Percentiles rank a stretch among this genome's conserved stretches.
phyloP scores from a whole-genome alignment of 352 stramenopile species.

The Phytopythium cucurbitacearum region DNA sequence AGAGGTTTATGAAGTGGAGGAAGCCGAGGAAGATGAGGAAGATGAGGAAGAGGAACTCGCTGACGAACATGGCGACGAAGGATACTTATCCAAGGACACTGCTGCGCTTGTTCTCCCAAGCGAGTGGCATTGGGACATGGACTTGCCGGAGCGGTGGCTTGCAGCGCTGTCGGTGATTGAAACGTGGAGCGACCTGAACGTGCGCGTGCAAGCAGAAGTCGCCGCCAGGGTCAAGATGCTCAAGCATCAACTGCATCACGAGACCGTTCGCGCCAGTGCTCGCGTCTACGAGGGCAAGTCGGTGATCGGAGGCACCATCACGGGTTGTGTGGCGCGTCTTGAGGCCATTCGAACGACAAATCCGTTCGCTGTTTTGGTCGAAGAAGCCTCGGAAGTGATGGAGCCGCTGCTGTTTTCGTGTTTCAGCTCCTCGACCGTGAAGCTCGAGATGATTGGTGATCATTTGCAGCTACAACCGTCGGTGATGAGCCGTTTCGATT shows the following conservation, averaged over 20 bases:
- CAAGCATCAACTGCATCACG: conserved; percentile 52
- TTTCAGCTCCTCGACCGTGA: conserved; percentile 75
- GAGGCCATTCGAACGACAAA: conserved; percentile 81
- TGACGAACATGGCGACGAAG: conserved; percentile 7
- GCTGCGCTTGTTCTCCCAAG: conserved; percentile 6
- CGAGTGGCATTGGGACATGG: conserved; percentile 76
- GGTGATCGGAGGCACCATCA: conserved; percentile 86
- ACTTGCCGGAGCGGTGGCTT: conserved; percentile 51
- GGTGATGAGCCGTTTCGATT: conserved; percentile 83
- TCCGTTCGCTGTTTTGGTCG: conserved; percentile 83
- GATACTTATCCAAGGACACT: not conserved
- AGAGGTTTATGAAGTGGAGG: conserved; percentile 13
- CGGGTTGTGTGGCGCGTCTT: conserved; percentile 77
- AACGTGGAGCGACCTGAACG: conserved; percentile 17
- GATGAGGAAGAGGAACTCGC: conserved; percentile 8
- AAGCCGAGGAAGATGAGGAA: conserved; percentile 30
- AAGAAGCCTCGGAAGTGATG: conserved; percentile 86
- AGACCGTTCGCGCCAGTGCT: conserved; percentile 62
- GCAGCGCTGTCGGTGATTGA: conserved; percentile 24
- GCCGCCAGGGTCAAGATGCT: conserved; percentile 21
- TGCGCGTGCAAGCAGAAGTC: conserved; percentile 15
- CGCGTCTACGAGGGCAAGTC: conserved; percentile 80
- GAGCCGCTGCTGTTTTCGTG: conserved; percentile 85
- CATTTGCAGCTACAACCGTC: conserved; percentile 83
- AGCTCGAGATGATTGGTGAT: conserved; percentile 89